These are phyloP conservation scores for Avicennia marina DNA, from an alignment of 257 asterid species.

Conservation along the genomic window DNA sequence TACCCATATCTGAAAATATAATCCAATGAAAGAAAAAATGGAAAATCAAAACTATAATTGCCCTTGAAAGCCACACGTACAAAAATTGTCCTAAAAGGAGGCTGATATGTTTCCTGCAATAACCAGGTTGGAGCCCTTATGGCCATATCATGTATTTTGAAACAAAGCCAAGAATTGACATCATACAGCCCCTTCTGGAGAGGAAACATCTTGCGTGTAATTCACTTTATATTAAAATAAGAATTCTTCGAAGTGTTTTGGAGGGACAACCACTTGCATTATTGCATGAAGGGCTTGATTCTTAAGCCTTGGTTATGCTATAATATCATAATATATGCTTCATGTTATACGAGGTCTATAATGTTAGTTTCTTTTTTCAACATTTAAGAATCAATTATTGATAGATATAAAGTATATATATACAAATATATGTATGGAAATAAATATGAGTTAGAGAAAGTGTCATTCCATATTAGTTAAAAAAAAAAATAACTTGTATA, in stretches of 20 bases:
- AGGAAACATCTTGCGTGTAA: constrained; percentile 5
- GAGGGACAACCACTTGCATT: constrained; percentile 17
- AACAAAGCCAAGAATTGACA: constrained; percentile 16
- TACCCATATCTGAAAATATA: not conserved
- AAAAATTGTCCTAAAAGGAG: not conserved
- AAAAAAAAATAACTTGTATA: too few relatives aligned
- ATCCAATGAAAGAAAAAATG: not conserved
- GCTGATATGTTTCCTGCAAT: constrained; percentile 16
- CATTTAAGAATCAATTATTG: too few relatives aligned
- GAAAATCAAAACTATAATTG: not conserved
- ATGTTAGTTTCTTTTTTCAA: not conserved
- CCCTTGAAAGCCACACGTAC: constrained; percentile 1
- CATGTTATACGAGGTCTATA: too few relatives aligned
- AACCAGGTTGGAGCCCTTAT: not conserved
- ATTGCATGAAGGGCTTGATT: constrained; percentile 8
- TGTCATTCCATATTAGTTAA: too few relatives aligned
- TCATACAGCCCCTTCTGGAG: not conserved
- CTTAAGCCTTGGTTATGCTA: constrained; percentile 1
- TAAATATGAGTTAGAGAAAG: too few relatives aligned
- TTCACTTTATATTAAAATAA: constrained; percentile 7
- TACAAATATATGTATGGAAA: too few relatives aligned
- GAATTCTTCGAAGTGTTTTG: not conserved
- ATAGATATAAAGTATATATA: too few relatives aligned
- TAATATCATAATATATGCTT: not conserved
- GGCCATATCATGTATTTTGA: not conserved